Conservation (phyloP, 1,284 basidiomycete species). For the Macrocystidia cucumis region DNA sequence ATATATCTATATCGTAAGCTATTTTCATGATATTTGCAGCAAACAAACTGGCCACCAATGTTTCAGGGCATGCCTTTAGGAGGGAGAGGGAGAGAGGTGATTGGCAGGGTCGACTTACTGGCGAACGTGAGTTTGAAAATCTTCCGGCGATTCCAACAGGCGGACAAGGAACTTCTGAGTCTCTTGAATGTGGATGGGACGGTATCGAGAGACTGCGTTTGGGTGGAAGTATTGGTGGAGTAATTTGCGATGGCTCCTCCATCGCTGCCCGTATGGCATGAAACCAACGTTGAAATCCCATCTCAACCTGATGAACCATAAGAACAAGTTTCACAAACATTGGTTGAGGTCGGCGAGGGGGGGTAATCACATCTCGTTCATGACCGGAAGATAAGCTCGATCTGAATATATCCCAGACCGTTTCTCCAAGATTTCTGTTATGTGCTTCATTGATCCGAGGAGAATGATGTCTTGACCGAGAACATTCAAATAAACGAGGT, state of each 20-base stretch:
- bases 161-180: constrained; percentile 11
- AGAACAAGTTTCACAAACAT: too few species aligned
- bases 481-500: constrained; percentile 26
- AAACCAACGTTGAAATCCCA: constrained; percentile 8
- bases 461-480: constrained; percentile 26
- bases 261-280: constrained; percentile 9
- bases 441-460: constrained; percentile 24
- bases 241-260: constrained; percentile 16
- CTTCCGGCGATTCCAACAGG: constrained; percentile 13
- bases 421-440: constrained; percentile 31
- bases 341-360: too few species aligned
- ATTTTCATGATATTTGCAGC: constrained; percentile 12
- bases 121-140: background rate
- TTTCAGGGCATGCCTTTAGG: too few species aligned
- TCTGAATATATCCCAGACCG: constrained; percentile 30
- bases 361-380: constrained; percentile 20
- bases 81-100: background rate
- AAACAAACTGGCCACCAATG: too few species aligned
- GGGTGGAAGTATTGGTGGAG: constrained; percentile 16
- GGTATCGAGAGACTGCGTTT: constrained; percentile 9
- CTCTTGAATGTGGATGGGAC: constrained; percentile 10
- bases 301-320: too few species aligned
- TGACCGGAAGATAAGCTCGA: constrained; percentile 21
- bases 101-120: background rate
- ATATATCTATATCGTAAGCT: constrained; percentile 13